Evolutionary conservation across 2,329 filamentous ascomycete genomes (phyloP).

Genomic region (Acrocalymma vagum): DNA sequence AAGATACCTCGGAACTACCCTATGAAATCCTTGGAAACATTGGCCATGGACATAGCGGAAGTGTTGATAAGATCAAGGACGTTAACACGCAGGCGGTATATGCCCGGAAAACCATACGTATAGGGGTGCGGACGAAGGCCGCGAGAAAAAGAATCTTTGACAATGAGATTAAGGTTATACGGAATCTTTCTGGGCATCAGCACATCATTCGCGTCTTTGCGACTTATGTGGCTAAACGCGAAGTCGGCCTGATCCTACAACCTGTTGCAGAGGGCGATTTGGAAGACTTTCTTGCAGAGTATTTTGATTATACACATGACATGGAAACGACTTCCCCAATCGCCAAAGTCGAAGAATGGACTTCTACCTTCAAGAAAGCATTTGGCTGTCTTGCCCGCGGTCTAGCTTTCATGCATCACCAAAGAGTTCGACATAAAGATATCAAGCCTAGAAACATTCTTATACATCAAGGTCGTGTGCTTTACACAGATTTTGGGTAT

Average conservation of each 20-base stretch:
- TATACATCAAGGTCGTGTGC: conserved; percentile 10
- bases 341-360: too few species aligned
- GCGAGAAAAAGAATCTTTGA: conserved; percentile 8
- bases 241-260: conserved; percentile 38
- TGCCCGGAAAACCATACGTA: conserved; percentile 4
- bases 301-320: too few species aligned
- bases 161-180: conserved; percentile 18
- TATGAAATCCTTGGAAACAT: conserved; percentile 1
- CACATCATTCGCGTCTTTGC: conserved; percentile 24
- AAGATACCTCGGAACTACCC: conserved; percentile 1
- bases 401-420: conserved; percentile 20
- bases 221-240: conserved; percentile 14
- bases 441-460: conserved; percentile 30
- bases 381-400: conserved; percentile 24
- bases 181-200: conserved; percentile 12
- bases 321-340: too few species aligned
- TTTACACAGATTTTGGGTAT: conserved; percentile 26
- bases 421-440: conserved; percentile 23
- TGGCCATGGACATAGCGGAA: conserved; percentile 1
- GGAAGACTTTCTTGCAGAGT: conserved; percentile 18
- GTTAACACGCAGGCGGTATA: neutral
- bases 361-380: conserved; percentile 3
- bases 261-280: conserved; percentile 26
- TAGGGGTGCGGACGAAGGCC: neutral
- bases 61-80: conserved; percentile 4